Evolutionary conservation across 2,329 filamentous ascomycete genomes (phyloP), one percentile per base, ranked within the genome.

Genomic region (Ciborinia camelliae): DNA sequence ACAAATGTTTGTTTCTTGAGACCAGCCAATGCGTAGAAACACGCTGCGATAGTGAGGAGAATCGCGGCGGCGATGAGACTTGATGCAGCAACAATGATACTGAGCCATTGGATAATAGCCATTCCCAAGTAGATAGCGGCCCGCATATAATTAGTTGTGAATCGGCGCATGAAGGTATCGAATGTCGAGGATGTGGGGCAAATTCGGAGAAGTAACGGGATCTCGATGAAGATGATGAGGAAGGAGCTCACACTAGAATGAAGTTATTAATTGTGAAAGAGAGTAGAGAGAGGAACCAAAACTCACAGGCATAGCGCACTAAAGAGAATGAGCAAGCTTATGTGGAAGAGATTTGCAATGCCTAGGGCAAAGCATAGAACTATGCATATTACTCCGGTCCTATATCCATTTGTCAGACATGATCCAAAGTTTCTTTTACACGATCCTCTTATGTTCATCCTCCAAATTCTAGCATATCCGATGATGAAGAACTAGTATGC

Each of bases 71-170:
- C 95, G 70, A 99, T 90, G 77, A 99, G 80, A 74, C 88, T 91
- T 59, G 88, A 91, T 12, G 84, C 76, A 54, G 79, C 76, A 28
- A 80, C 74, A 67, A 90, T 82, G 68, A 93, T 80, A 76, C 91
- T 96, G 66, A 96, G 80, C 86, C 91, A 98, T 78, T 97, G 92
- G 53, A 96, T 77, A 59, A 89, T 75, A 72, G 86, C 90, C 90
- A 98, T 94, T 76, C 86, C 79, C 65, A 80, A 79, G 79, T 99
- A 99, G 75, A 96, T 89, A 65, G 82, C 90, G 26, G 94, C 94
- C 79, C 95, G 92, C 88, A 95, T 96, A 81, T 93, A 98, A 82
- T 97, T 98, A 66, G 93, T 96, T 69, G 92, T 92, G 81, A 99
- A 91, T 74, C 86, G 89, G 78, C 94, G 92, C 78, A 99, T 94